phyloP scores from a whole-genome alignment of 306 rosid species.

The Nissolia schottii region DNA sequence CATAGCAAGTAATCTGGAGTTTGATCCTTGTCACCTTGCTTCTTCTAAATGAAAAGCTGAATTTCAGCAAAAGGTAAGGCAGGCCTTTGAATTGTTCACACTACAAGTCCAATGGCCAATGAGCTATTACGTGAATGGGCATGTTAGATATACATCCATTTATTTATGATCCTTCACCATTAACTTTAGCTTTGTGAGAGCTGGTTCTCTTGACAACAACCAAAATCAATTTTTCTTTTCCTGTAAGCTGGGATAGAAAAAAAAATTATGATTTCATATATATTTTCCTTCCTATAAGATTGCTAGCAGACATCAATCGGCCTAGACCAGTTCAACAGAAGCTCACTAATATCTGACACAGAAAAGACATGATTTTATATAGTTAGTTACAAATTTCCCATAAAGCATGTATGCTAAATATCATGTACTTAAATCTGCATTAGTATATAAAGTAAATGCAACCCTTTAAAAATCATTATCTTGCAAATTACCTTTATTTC shows the following conservation, averaged over 20 bases:
- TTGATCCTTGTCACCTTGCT: too few species aligned
- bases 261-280: neutral
- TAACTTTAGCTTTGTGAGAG: too few species aligned
- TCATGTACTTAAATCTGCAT: neutral
- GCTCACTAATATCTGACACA: neutral
- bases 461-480: neutral
- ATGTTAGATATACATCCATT: too few species aligned
- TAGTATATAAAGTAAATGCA: neutral
- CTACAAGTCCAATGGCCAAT: too few species aligned
- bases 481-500: slow-evolving; percentile 74
- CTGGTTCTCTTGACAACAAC: too few species aligned
- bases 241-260: neutral
- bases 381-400: neutral
- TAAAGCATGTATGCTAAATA: neutral
- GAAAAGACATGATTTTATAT: neutral
- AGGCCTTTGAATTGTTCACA: too few species aligned
- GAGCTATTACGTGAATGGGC: too few species aligned
- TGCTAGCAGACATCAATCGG: slow-evolving; percentile 5
- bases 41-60: too few species aligned
- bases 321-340: neutral
- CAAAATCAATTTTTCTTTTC: neutral
- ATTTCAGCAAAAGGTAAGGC: too few species aligned
- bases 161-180: too few species aligned
- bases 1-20: too few species aligned
- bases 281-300: neutral